Evolutionary conservation across 345 rosid genomes (phyloP), one percentile per base, ranked within the genome.

Genomic region (Alliaria petiolata): DNA sequence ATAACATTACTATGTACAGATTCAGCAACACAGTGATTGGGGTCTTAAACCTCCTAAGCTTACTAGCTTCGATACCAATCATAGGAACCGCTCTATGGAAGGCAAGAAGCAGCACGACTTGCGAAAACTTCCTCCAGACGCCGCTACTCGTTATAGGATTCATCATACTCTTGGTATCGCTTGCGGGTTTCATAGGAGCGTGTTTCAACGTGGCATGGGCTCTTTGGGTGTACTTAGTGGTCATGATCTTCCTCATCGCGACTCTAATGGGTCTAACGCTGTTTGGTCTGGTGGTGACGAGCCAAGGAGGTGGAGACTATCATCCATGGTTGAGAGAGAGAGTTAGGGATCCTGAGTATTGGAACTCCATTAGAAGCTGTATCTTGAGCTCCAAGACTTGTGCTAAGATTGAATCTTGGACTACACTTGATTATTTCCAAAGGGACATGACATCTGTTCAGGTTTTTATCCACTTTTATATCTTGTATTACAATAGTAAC

Each of bases 1-100:
- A 42, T 22, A 50, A 66, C 33, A 43, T 40, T 13, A 91, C 17
- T 20, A 95, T 92, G 97, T 88, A 95, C 42, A 72, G 98, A 50
- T 90, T 92, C 74, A 95, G 99, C 83, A 95, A 95, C 83, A 82
- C 92, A 8, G 82, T 90, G 8, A 83, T 95, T 33, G 99, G 99
- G 2, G 85, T 89, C 78, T 64, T 89, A 69, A 95, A 95, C 83
- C 91, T 95, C 5, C 78, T 92, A 60, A 88, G 87, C 16, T 89
- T 95, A 66, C 36, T 95, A 31, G 93, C 97, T 13, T 90, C 99
- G 0, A 84, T 95, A 31, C 99, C 98, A 11, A 87, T 95, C 72
- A 92, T 95, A 54, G 99, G 98, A 13, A 85, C 84, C 0, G 99
- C 92, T 5, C 76, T 95, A 44, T 92, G 96, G 87, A 82, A 92